A percentile compares a stretch with the other conserved stretches of the same genome.
These are phyloP conservation scores for Xanthoconium purpureum DNA, from an alignment of 768 basidiomycete genomes.

Conservation along the genomic window DNA sequence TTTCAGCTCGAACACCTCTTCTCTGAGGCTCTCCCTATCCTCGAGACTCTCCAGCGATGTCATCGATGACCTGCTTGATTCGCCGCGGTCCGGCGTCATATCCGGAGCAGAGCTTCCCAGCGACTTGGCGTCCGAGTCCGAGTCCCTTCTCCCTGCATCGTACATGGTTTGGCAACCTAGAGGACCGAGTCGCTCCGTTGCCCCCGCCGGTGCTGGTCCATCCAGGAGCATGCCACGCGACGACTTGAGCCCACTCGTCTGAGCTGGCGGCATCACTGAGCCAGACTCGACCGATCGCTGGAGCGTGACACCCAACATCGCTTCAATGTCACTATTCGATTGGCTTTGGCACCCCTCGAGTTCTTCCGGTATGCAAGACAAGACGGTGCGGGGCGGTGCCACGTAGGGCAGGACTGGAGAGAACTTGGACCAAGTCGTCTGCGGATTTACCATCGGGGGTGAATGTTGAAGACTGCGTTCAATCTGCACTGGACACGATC, in stretches of 20 bases:
- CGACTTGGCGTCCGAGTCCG: constrained; percentile 16
- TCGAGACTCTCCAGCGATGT: constrained; percentile 25
- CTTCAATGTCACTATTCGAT: constrained; percentile 10
- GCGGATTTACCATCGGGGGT: background rate
- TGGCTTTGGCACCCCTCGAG: constrained; percentile 24
- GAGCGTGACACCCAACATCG: constrained; percentile 11
- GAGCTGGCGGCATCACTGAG: background rate
- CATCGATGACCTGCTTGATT: constrained; percentile 23
- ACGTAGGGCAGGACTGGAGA: constrained; percentile 19
- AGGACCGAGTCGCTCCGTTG: background rate
- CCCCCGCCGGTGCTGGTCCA: background rate
- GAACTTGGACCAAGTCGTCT: constrained; percentile 33
- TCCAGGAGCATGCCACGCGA: background rate
- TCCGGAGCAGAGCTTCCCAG: constrained; percentile 22
- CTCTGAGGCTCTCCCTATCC: constrained; percentile 18
- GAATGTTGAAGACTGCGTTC: background rate
- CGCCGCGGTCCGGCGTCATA: constrained; percentile 24
- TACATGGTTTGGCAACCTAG: background rate
- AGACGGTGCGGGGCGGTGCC: constrained; percentile 15
- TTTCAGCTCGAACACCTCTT: constrained; percentile 43
- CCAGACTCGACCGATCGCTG: constrained; percentile 12
- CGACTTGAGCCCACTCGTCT: background rate
- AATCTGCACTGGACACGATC: constrained; percentile 2
- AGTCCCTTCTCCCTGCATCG: background rate
- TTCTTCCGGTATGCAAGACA: constrained; percentile 32